phyloP scores from a whole-genome alignment of 2,329 filamentous ascomycete species.

The Colletotrichum nymphaeae region DNA sequence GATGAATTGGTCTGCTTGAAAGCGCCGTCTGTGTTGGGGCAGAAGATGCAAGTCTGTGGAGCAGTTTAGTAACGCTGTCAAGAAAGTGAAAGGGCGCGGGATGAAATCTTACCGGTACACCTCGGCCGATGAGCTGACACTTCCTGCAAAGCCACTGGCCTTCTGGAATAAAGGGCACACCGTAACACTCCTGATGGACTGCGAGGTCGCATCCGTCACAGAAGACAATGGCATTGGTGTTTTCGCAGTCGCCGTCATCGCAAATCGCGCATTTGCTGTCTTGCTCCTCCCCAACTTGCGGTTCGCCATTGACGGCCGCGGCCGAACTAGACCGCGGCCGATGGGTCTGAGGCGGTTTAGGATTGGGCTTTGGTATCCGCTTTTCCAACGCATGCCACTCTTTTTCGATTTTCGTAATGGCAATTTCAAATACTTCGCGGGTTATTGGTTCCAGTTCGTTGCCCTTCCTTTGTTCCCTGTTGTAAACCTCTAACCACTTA shows the following conservation, averaged over 20 bases:
- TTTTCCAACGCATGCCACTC: constrained; percentile 98
- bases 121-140: constrained; percentile 93
- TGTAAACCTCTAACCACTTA: constrained; percentile 91
- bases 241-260: constrained; percentile 99
- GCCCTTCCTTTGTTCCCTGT: constrained; percentile 75
- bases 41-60: constrained; percentile 90
- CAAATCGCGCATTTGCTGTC: constrained; percentile 98
- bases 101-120: constrained; percentile 75
- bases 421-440: constrained; percentile 95
- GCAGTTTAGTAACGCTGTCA: neutral
- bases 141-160: constrained; percentile 98
- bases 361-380: constrained; percentile 95
- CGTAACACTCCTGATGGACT: constrained; percentile 98
- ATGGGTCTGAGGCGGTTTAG: constrained; percentile 95
- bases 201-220: constrained; percentile 98
- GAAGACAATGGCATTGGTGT: constrained; percentile 98
- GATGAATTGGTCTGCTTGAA: constrained; percentile 98
- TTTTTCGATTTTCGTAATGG: constrained; percentile 98
- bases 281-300: constrained; percentile 88
- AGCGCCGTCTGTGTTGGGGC: constrained; percentile 94
- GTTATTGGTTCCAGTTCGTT: constrained; percentile 86
- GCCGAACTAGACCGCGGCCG: constrained; percentile 92
- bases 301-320: constrained; percentile 94
- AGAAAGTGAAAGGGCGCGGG: neutral
- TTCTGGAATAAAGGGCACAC: constrained; percentile 97